These are phyloP conservation scores for Stephania yunnanensis DNA, from an alignment of 164 flowering plant species.

Conservation along the genomic window DNA sequence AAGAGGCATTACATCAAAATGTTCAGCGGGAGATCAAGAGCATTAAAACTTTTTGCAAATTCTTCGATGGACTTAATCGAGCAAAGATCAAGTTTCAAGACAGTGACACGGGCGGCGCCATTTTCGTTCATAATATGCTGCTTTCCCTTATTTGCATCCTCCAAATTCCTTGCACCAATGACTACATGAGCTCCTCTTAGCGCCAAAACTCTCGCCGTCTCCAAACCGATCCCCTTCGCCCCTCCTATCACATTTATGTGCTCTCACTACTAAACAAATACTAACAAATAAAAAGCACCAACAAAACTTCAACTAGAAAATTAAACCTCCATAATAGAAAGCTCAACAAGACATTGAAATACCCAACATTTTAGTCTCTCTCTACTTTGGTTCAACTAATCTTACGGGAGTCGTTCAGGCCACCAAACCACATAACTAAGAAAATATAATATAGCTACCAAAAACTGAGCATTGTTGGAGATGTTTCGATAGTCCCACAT, in stretches of 20 bases:
- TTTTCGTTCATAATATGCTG: constrained; percentile 46
- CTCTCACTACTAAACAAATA: background rate
- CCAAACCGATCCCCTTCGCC: constrained; percentile 90
- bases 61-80: constrained; percentile 60
- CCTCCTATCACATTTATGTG: constrained; percentile 49
- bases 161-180: constrained; percentile 76
- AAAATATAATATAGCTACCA: too few species aligned
- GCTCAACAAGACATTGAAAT: background rate
- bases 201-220: constrained; percentile 84
- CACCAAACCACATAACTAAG: too few species aligned
- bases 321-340: background rate
- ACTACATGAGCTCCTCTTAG: constrained; percentile 71
- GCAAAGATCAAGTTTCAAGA: constrained; percentile 68
- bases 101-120: constrained; percentile 45
- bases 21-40: constrained; percentile 82
- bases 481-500: too few species aligned
- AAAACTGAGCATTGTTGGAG: too few species aligned
- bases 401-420: too few species aligned
- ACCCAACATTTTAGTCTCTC: too few species aligned
- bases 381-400: too few species aligned
- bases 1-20: constrained; percentile 55
- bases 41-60: constrained; percentile 51
- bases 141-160: constrained; percentile 72
- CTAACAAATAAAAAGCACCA: background rate
- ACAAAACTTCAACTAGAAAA: background rate